phyloP scores from a whole-genome alignment of 331 rosid species.

The Cydonia oblonga region DNA sequence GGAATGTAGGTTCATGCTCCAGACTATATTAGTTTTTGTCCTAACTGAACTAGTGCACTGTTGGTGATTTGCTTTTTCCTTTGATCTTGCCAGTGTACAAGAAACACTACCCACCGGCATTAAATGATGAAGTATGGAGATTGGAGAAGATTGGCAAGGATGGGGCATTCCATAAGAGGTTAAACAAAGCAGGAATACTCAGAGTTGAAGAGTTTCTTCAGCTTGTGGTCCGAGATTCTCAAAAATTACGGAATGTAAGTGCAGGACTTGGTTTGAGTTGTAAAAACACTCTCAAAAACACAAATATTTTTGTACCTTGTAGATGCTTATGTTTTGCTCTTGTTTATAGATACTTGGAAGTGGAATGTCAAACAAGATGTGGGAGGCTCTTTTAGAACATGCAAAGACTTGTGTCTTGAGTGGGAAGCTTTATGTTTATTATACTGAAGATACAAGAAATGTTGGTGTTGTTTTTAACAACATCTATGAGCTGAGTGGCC shows the following conservation, averaged over 20 bases:
- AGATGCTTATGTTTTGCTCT: not conserved
- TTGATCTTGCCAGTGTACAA: slow-evolving; percentile 62
- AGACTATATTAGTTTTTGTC: not conserved
- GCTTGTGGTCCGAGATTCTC: slow-evolving; percentile 70
- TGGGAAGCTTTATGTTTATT: slow-evolving; percentile 78
- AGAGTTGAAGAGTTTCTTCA: slow-evolving; percentile 77
- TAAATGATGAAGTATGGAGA: slow-evolving; percentile 91
- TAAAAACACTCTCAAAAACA: not conserved
- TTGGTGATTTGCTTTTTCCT: slow-evolving; percentile 3
- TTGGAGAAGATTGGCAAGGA: slow-evolving; percentile 95
- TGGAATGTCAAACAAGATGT: slow-evolving; percentile 98
- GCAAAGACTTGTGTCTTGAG: slow-evolving; percentile 86
- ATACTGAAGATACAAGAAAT: slow-evolving; percentile 72
- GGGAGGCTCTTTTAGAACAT: slow-evolving; percentile 95
- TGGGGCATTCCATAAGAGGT: slow-evolving; percentile 91
- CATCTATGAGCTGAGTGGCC: slow-evolving; percentile 77
- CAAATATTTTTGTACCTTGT: slow-evolving; percentile 4
- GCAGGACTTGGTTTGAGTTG: slow-evolving; percentile 4
- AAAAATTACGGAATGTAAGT: slow-evolving; percentile 65
- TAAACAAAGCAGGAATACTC: slow-evolving; percentile 35
- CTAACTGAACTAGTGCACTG: not conserved
- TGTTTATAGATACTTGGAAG: slow-evolving; percentile 83
- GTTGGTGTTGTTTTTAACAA: slow-evolving; percentile 77
- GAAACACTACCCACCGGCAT: slow-evolving; percentile 94
- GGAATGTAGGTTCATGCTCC: slow-evolving; percentile 54